Percentiles rank a stretch among this genome's conserved stretches.
phyloP scores from a whole-genome alignment of 768 basidiomycete species.

The Postia placenta region DNA sequence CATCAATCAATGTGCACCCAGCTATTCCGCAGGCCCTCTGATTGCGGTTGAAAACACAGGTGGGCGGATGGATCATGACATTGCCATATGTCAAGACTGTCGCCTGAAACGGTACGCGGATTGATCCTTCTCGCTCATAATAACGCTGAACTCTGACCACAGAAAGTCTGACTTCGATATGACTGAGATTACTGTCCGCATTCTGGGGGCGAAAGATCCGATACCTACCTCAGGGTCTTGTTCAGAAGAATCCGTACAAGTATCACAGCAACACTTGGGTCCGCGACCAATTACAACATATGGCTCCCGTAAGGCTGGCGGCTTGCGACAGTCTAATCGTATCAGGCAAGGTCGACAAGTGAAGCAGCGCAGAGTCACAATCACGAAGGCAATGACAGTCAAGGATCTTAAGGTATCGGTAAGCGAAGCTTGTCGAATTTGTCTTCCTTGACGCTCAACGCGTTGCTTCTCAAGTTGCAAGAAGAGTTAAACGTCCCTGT shows the following conservation, averaged over 20 bases:
- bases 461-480: constrained; percentile 41
- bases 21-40: constrained; percentile 52
- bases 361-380: constrained; percentile 43
- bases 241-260: constrained; percentile 19
- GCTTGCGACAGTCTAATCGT: constrained; percentile 54
- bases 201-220: constrained; percentile 29
- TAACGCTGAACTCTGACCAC: neutral
- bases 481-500: constrained; percentile 61
- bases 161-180: constrained; percentile 54
- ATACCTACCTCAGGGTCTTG: constrained; percentile 21
- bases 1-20: constrained; percentile 19
- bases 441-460: neutral
- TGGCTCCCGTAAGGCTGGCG: constrained; percentile 36
- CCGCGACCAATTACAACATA: constrained; percentile 25
- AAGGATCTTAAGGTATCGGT: constrained; percentile 78
- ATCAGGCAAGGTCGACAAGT: constrained; percentile 50
- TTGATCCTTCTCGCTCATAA: neutral
- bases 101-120: constrained; percentile 47
- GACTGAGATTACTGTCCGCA: constrained; percentile 57
- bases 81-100: constrained; percentile 56
- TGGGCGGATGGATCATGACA: constrained; percentile 37
- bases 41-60: constrained; percentile 39
- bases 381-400: constrained; percentile 62
- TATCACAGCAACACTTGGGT: constrained; percentile 1
- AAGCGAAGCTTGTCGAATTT: too few relatives aligned